Percentiles rank a stretch among this genome's conserved stretches.
Evolutionary conservation across 164 flowering plant genomes (phyloP).

Genomic region (Santalum album): DNA sequence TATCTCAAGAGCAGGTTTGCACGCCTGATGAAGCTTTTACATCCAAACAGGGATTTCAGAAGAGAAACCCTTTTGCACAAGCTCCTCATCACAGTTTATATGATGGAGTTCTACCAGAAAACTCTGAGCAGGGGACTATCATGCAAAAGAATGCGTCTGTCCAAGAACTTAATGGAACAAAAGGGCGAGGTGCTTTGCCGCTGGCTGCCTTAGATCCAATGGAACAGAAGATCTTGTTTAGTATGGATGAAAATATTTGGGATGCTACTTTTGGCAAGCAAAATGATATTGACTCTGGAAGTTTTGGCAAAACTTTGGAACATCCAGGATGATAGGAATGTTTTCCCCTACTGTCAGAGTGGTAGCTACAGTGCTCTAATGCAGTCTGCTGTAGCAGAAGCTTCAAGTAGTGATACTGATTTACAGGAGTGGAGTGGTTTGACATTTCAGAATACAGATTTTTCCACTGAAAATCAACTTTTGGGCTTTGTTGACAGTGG

Average conservation of each 20-base stretch:
- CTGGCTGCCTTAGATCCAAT: slow-evolving; percentile 49
- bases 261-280: slow-evolving; percentile 33
- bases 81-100: slow-evolving; percentile 23
- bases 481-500: slow-evolving; percentile 28
- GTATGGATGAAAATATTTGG: slow-evolving; percentile 49
- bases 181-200: slow-evolving; percentile 32
- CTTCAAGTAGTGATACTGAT: slow-evolving; percentile 69
- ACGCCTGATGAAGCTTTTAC: slow-evolving; percentile 23
- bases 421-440: slow-evolving; percentile 77
- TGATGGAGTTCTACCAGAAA: slow-evolving; percentile 21
- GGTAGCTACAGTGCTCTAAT: slow-evolving; percentile 95
- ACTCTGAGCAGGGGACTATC: slow-evolving; percentile 25
- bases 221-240: slow-evolving; percentile 61
- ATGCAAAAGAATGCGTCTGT: slow-evolving; percentile 23
- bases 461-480: slow-evolving; percentile 37
- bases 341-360: slow-evolving; percentile 59
- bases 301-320: slow-evolving; percentile 28
- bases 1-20: slow-evolving; percentile 26
- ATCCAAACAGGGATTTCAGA: slow-evolving; percentile 36
- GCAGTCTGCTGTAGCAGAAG: slow-evolving; percentile 91
- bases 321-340: slow-evolving; percentile 25
- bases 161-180: slow-evolving; percentile 31
- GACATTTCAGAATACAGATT: slow-evolving; percentile 51
- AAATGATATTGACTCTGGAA: slow-evolving; percentile 23
- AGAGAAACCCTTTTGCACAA: slow-evolving; percentile 30